Evolutionary conservation across 192 early-diverging fungal species (phyloP), one percentile per base, ranked within the genome.

Genomic region (Coemansia erecta): DNA sequence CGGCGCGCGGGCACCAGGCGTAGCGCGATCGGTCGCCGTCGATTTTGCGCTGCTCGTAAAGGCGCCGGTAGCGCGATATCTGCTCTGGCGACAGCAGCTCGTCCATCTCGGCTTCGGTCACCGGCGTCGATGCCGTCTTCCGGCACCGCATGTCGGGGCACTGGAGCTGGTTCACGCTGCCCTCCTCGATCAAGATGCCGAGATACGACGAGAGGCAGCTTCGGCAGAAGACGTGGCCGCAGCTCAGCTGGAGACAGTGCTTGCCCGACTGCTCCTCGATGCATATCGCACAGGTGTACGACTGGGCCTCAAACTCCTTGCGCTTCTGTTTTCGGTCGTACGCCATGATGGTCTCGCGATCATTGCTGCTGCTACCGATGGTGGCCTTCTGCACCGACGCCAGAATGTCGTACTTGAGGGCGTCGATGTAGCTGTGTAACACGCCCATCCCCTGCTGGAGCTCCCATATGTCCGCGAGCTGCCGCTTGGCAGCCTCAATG

Each of bases 201-300:
- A 65, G 42, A 40, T 72, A 72, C 13, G 23, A 59, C 6, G 48
- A 9, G 15, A 72, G 26, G 7, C 70, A 72, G 24, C 19, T 18
- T 0, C 33, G 19, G 37, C 63, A 72, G 26, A 45, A 48, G 1
- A 66, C 58, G 12, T 72, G 70, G 2, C 39, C 15, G 56, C 70
- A 72, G n/a, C 44, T 58, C 26, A 72, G 45, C 39, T 57, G 22
- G 8, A 66, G 43, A 19, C 63, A 72, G 44, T 66, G 63, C 24
- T 28, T 40, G 18, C 63, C 70, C 0, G 70, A 53, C 51, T 72
- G 70, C 43, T 58, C 44, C 45, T 72, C 63, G 49, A 66, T 53
- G 50, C 63, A 72, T 6, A 72, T 71, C 2, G 45, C 41, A 24
- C 69, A 71, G 8, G 53, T 17, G 42, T 53, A 60, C 1, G 56